Evolutionary conservation across 768 basidiomycete species (phyloP), one percentile per base, ranked within the genome.

Genomic region (Rhodotorula diobovata): DNA sequence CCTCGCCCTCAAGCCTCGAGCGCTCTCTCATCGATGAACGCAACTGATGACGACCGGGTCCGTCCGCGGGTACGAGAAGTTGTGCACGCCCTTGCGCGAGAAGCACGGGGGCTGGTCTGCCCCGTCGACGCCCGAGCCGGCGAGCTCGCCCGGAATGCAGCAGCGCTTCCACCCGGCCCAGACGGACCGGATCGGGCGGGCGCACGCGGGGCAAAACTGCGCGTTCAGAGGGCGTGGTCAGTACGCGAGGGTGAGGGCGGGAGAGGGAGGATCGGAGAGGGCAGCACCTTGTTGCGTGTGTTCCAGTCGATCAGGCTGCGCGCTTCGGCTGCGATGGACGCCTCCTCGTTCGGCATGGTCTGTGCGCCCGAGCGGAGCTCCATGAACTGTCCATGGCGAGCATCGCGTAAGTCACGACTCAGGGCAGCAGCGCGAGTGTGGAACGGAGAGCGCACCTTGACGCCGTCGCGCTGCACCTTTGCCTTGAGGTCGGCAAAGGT

Each of bases 141-240:
- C 63, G 8, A 70, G 53, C 21, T 64, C 61, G 63, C 72, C 74
- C 0, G 89, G 85, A 12, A 85, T 82, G 80, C 95, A 99, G 9
- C 86, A 84, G 3, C 93, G 81, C 81, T 99, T 99, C 94, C 93
- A 99, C 1, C 95, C 95, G 8, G 87, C 93, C 95, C 95, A 97
- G 75, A 91, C 83, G 0, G 91, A 90, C 77, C 91, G 90, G 0
- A 87, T 86, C 4, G 85, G 84, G 0, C 88, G 85, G 8, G 93
- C 93, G 79, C 95, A 98, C 0, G 86, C 88, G 0, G 94, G 85
- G 78, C 95, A 98, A 79, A 91, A 93, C 71, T 55, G 39, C 20
- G 25, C 12, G 32, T 30, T 14, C 4, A 30, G 15, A 10, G 15
- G n/a, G 23, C 21, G 21, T 20, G 10, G 46, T 58, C 35, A 71